A percentile compares a stretch with the other conserved stretches of the same genome.
These are phyloP conservation scores for Aspergillus indologenus DNA, from an alignment of 495 filamentous ascomycete genomes.

Conservation along the genomic window DNA sequence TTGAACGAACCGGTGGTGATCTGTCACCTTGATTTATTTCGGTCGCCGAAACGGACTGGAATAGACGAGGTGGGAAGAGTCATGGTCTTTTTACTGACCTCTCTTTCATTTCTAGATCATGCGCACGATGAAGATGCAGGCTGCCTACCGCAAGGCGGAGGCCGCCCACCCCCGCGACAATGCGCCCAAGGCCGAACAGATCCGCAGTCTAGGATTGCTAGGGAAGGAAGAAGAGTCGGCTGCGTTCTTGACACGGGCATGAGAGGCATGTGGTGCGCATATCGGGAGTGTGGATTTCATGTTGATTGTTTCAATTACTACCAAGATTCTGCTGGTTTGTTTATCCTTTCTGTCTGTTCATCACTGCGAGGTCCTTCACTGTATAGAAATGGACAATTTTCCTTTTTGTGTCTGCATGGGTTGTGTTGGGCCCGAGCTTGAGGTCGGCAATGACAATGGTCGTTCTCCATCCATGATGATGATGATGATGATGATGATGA, in stretches of 20 bases:
- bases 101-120: slow-evolving; percentile 54
- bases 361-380: slow-evolving; percentile 29
- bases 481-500: too few species aligned
- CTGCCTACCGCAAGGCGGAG: slow-evolving; percentile 81
- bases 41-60: not conserved
- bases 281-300: slow-evolving; percentile 23
- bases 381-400: slow-evolving; percentile 41
- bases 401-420: not conserved
- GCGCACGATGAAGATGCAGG: slow-evolving; percentile 73
- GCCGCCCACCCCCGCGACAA: slow-evolving; percentile 73
- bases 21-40: too few species aligned
- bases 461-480: too few species aligned
- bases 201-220: slow-evolving; percentile 79
- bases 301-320: slow-evolving; percentile 30
- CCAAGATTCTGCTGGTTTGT: slow-evolving; percentile 30
- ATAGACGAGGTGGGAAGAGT: too few species aligned
- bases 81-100: slow-evolving; percentile 6
- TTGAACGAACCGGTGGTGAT: too few species aligned
- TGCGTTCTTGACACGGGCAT: slow-evolving; percentile 48
- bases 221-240: slow-evolving; percentile 78
- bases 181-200: slow-evolving; percentile 67
- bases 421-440: not conserved
- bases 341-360: slow-evolving; percentile 15
- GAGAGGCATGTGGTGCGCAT: slow-evolving; percentile 18
- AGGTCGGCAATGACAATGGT: not conserved